Conservation (phyloP, 768 basidiomycete genomes). For the Fomitopsis serialis region DNA sequence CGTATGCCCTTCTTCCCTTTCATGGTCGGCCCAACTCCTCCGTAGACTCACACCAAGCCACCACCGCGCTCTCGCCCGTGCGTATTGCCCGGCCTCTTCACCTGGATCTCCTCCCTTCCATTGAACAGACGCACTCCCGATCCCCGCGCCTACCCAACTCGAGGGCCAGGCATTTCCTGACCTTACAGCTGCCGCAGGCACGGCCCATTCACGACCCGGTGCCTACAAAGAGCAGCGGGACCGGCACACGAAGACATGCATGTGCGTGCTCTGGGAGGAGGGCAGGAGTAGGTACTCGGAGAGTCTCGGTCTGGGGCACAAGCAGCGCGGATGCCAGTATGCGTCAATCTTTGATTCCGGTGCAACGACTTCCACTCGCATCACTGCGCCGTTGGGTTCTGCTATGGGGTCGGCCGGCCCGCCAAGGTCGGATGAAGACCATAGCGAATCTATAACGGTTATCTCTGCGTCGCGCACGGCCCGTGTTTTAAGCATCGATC, state of each 20-base stretch:
- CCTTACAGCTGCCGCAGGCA: too few relatives aligned
- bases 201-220: too few relatives aligned
- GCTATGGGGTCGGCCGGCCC: slow-evolving; percentile 17
- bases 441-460: slow-evolving; percentile 16
- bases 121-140: too few relatives aligned
- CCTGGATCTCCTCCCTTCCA: slow-evolving; percentile 15
- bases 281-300: slow-evolving; percentile 33
- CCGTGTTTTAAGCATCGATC: slow-evolving; percentile 9
- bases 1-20: slow-evolving; percentile 19
- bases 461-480: slow-evolving; percentile 11
- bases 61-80: slow-evolving; percentile 16
- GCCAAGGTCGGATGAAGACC: not conserved
- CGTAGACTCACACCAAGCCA: slow-evolving; percentile 21
- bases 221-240: too few relatives aligned
- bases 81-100: not conserved
- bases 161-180: too few relatives aligned
- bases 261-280: too few relatives aligned
- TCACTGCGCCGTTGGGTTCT: slow-evolving; percentile 21
- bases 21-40: slow-evolving; percentile 18
- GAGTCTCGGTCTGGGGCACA: slow-evolving; percentile 13
- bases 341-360: slow-evolving; percentile 36
- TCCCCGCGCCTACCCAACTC: too few relatives aligned
- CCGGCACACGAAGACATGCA: too few relatives aligned
- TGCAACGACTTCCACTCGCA: slow-evolving; percentile 29
- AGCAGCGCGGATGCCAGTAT: slow-evolving; percentile 9